A percentile compares a stretch with the other conserved stretches of the same genome.
Evolutionary conservation across 257 asterid genomes (phyloP).

Genomic region (Striga asiatica): DNA sequence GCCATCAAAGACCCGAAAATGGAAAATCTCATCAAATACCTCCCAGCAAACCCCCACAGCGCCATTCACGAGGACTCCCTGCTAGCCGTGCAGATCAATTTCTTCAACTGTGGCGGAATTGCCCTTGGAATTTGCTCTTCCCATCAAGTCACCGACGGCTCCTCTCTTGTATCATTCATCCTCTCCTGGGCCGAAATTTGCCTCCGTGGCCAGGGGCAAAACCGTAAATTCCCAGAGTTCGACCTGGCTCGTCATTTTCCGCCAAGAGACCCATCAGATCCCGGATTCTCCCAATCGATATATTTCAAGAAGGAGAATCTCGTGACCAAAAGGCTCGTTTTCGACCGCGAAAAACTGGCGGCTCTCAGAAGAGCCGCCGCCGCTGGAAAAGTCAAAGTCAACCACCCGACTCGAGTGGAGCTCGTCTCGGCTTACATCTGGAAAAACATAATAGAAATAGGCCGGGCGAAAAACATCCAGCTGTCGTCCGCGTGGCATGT

Average conservation of each 20-base stretch:
- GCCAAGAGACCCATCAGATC: background rate
- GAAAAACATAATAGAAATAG: conserved; percentile 15
- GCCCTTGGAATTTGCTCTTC: conserved; percentile 25
- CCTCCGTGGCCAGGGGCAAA: background rate
- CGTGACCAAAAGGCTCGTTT: conserved; percentile 20
- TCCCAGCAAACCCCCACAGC: conserved; percentile 11
- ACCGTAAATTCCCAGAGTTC: background rate
- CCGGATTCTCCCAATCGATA: background rate
- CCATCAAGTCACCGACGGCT: conserved; percentile 12
- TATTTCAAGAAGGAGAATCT: conserved; percentile 3
- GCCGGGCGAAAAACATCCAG: background rate
- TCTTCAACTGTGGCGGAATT: conserved; percentile 27
- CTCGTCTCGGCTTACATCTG: conserved; percentile 29
- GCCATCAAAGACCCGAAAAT: conserved; percentile 7
- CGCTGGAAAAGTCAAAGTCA: conserved; percentile 5
- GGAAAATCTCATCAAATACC: conserved; percentile 9
- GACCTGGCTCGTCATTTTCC: conserved; percentile 16
- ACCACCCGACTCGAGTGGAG: conserved; percentile 38
- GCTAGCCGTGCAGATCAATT: conserved; percentile 17
- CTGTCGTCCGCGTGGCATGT: conserved; percentile 13
- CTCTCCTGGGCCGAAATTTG: conserved; percentile 23
- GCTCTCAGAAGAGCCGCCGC: background rate
- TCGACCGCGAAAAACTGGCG: conserved; percentile 20
- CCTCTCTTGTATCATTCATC: conserved; percentile 14
- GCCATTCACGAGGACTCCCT: background rate